A percentile compares a stretch with the other conserved stretches of the same genome.
Conservation (phyloP, 2,329 filamentous ascomycete species). For the Xenoacremonium recifei region DNA sequence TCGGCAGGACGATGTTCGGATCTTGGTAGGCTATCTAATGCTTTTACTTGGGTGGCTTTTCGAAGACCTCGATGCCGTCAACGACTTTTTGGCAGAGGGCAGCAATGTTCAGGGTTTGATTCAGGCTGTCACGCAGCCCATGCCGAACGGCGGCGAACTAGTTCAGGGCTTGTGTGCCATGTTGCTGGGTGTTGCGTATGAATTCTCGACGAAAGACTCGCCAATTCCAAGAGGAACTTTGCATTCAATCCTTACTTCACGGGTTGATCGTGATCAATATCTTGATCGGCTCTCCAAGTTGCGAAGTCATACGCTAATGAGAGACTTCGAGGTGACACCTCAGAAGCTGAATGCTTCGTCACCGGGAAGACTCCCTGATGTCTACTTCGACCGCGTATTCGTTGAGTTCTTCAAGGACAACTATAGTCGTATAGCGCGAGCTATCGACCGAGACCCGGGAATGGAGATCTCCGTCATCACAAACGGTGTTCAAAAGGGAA, state of each 20-base stretch:
- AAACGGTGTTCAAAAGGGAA: slow-evolving; percentile 80
- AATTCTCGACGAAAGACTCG: slow-evolving; percentile 97
- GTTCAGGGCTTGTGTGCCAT: slow-evolving; percentile 82
- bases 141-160: slow-evolving; percentile 58
- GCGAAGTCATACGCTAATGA: slow-evolving; percentile 72
- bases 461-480: slow-evolving; percentile 79
- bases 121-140: slow-evolving; percentile 65
- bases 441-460: slow-evolving; percentile 87
- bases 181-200: slow-evolving; percentile 85
- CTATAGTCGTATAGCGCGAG: slow-evolving; percentile 78
- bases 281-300: slow-evolving; percentile 77
- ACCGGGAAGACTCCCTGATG: slow-evolving; percentile 63
- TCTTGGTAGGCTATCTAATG: slow-evolving; percentile 86
- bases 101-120: slow-evolving; percentile 88
- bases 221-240: slow-evolving; percentile 80
- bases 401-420: slow-evolving; percentile 96
- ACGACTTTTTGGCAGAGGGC: slow-evolving; percentile 89
- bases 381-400: slow-evolving; percentile 83
- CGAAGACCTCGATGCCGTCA: slow-evolving; percentile 86
- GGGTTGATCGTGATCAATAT: slow-evolving; percentile 83
- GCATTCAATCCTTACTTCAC: slow-evolving; percentile 72
- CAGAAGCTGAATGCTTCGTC: slow-evolving; percentile 58
- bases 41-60: slow-evolving; percentile 86
- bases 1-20: slow-evolving; percentile 72
- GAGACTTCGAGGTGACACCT: slow-evolving; percentile 85